These are phyloP conservation scores for Mallotus repandus DNA, from an alignment of 441 rosid species.

Conservation along the genomic window DNA sequence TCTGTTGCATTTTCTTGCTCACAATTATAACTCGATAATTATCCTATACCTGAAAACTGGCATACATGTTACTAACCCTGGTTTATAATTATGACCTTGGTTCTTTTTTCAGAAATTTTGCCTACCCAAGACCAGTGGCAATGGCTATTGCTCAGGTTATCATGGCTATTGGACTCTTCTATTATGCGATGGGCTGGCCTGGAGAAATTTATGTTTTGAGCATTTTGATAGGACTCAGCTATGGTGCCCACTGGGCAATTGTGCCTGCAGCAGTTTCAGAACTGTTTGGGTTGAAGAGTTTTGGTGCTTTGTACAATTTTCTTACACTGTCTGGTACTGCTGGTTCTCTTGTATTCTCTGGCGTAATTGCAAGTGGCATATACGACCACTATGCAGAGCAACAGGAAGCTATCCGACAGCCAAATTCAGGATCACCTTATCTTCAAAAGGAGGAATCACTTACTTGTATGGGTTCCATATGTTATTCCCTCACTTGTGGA, in stretches of 20 bases:
- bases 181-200: conserved; percentile 78
- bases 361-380: conserved; percentile 71
- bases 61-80: conserved; percentile 8
- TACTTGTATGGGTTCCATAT: conserved; percentile 64
- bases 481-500: conserved; percentile 73
- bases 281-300: conserved; percentile 85
- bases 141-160: conserved; percentile 70
- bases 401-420: conserved; percentile 47
- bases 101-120: conserved; percentile 52
- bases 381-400: conserved; percentile 77
- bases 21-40: neutral
- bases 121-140: conserved; percentile 80
- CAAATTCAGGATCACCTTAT: conserved; percentile 17
- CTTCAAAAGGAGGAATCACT: conserved; percentile 44
- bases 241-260: conserved; percentile 90
- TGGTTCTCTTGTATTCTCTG: conserved; percentile 83
- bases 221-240: conserved; percentile 72
- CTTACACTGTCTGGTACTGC: conserved; percentile 76
- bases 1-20: conserved; percentile 35
- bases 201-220: conserved; percentile 79
- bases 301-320: conserved; percentile 83
- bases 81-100: conserved; percentile 3
- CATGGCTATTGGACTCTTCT: conserved; percentile 84
- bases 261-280: conserved; percentile 88
- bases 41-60: neutral